These are phyloP conservation scores for Pichia sp. DNA, from an alignment of 1,139 yeast genomes.

Conservation along the genomic window DNA sequence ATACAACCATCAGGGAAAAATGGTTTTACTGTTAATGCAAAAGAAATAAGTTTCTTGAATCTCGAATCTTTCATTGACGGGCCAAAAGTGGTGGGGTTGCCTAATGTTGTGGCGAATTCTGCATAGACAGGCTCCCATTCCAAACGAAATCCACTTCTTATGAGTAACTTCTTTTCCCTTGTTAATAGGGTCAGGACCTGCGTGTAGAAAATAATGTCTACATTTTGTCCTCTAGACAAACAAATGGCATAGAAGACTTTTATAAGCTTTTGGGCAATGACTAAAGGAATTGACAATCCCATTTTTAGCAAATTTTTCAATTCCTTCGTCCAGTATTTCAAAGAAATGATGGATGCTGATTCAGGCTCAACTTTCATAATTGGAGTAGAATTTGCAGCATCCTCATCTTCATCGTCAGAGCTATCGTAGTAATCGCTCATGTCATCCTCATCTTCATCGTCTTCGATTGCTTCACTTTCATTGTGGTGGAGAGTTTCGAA, in stretches of 20 bases:
- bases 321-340: conserved; percentile 87
- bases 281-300: conserved; percentile 77
- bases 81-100: conserved; percentile 41
- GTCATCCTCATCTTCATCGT: conserved; percentile 38
- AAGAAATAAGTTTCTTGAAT: conserved; percentile 34
- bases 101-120: conserved; percentile 43
- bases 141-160: conserved; percentile 40
- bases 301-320: conserved; percentile 72
- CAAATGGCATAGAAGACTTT: conserved; percentile 70
- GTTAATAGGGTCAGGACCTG: conserved; percentile 58
- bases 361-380: conserved; percentile 52
- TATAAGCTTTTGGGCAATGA: conserved; percentile 57
- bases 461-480: conserved; percentile 42
- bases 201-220: conserved; percentile 60
- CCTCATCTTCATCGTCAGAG: conserved; percentile 34
- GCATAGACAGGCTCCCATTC: conserved; percentile 50
- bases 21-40: conserved; percentile 37
- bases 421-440: conserved; percentile 37
- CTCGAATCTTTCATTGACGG: conserved; percentile 35
- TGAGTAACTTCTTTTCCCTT: conserved; percentile 43
- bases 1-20: conserved; percentile 35
- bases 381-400: conserved; percentile 32
- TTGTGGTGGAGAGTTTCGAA: conserved; percentile 37
- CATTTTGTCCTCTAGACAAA: conserved; percentile 68
- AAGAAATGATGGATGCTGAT: conserved; percentile 70